Evolutionary conservation across 2,329 filamentous ascomycete genomes (phyloP).

Genomic region (Sporothrix euskadiensis): DNA sequence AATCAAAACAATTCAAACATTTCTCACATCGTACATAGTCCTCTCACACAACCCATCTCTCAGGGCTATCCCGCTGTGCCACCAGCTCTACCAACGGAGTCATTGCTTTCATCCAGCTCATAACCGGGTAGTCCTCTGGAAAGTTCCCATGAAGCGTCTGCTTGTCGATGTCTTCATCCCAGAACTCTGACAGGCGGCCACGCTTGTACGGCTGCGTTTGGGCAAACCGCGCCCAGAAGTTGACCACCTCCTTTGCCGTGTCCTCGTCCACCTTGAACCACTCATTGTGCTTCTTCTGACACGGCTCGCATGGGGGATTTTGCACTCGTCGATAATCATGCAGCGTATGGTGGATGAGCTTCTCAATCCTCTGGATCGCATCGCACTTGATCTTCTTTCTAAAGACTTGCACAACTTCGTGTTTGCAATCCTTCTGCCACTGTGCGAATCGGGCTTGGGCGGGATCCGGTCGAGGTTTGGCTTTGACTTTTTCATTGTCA

Average conservation of each 20-base stretch:
- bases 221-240: constrained; percentile 1
- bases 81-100: background rate
- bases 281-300: background rate
- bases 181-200: background rate
- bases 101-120: constrained; percentile 1
- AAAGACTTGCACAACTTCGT: background rate
- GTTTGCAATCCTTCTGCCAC: background rate
- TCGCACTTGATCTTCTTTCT: background rate
- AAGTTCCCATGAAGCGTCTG: background rate
- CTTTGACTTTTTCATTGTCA: background rate
- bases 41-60: background rate
- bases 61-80: background rate
- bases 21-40: background rate
- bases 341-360: background rate
- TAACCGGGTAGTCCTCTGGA: background rate
- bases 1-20: background rate
- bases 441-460: background rate
- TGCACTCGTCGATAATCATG: background rate
- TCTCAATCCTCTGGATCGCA: constrained; percentile 5
- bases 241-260: background rate
- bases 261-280: background rate
- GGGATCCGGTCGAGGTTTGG: no score
- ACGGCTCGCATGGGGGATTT: background rate
- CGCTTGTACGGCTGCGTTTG: background rate
- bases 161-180: background rate